Base-by-base conservation (phyloP, 169 alveolate genomes). In the Condylostoma magnum region DNA sequence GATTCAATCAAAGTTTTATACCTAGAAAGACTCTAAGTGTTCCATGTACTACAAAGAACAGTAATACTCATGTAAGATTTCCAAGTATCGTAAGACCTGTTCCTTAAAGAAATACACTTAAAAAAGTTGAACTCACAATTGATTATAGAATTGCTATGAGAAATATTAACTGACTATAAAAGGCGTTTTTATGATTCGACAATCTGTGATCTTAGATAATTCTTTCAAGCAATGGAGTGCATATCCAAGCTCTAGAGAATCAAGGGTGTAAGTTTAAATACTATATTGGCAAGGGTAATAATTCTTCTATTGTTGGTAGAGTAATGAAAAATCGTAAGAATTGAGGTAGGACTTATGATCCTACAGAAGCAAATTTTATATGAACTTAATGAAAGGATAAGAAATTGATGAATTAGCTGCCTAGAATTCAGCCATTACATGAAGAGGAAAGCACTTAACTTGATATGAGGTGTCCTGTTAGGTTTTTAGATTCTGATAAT, bases 211-310 rank as follows among this genome's bases (percentile, higher is more conserved):
- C 30, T 53, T 27, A 28, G n/a, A 1, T 53, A 6, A 53, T 53
- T 20, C 31, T 27, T 4, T 53, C 65, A 53, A 53, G 65, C 65
- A 53, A 53, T 53, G 65, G 38, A 25, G 2, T 25, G 3, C 44
- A 53, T 53, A 15, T 53, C 6, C 37, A 53, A n/a, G n/a, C n/a
- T n/a, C n/a, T n/a, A n/a, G n/a, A n/a, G 5, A 20, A 20, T 53
- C 20, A 53, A 25, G 2, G 4, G 3, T 27, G 44, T 27, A 20
- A 6, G 20, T 53, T 53, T 53, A 53, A 53, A 6, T 53, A 53
- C 30, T 53, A 53, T 53, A 28, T 53, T 2, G 65, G 65, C 6
- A 53, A 53, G 37, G 69, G 69, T 18, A 57, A 57, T 57, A 57
- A 57, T 33, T 57, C 69, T 3, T 22, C 52, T 18, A 34, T 57